These are phyloP conservation scores for Aureobasidium sp. DNA, from an alignment of 2,329 filamentous ascomycete genomes.

Conservation along the genomic window DNA sequence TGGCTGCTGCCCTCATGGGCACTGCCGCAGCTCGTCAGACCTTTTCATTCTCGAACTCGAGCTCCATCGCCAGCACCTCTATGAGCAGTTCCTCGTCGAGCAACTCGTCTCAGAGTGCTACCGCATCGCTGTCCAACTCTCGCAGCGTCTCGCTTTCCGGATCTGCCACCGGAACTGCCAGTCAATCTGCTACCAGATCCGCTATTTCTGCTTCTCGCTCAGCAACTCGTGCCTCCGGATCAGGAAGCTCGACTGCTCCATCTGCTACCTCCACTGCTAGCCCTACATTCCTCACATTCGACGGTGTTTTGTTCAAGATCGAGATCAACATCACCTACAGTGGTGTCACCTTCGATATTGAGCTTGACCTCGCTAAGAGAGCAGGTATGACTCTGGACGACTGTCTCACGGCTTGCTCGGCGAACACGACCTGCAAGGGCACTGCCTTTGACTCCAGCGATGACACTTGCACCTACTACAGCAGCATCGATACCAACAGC, in stretches of 20 bases:
- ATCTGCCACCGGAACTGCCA: background rate
- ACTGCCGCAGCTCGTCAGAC: background rate
- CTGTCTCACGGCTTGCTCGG: conserved; percentile 2
- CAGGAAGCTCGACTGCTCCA: background rate
- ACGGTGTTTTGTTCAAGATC: background rate
- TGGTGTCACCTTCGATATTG: background rate
- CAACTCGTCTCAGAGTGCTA: background rate
- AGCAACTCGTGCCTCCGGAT: background rate
- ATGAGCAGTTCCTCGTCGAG: background rate
- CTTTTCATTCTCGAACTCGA: background rate
- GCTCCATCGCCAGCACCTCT: background rate
- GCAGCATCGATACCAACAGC: background rate
- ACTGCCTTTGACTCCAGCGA: background rate
- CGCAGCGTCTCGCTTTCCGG: background rate
- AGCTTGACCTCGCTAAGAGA: background rate
- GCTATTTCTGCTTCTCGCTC: background rate
- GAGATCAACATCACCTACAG: conserved; percentile 5
- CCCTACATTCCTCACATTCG: background rate
- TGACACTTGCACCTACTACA: conserved; percentile 9
- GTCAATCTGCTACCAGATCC: background rate
- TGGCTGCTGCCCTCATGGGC: background rate
- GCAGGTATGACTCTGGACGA: background rate
- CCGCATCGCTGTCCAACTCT: background rate
- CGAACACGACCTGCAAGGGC: background rate
- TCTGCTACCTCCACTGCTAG: background rate